Base-by-base conservation (phyloP, 257 asterid species). In the Craterostigma plantagineum region DNA sequence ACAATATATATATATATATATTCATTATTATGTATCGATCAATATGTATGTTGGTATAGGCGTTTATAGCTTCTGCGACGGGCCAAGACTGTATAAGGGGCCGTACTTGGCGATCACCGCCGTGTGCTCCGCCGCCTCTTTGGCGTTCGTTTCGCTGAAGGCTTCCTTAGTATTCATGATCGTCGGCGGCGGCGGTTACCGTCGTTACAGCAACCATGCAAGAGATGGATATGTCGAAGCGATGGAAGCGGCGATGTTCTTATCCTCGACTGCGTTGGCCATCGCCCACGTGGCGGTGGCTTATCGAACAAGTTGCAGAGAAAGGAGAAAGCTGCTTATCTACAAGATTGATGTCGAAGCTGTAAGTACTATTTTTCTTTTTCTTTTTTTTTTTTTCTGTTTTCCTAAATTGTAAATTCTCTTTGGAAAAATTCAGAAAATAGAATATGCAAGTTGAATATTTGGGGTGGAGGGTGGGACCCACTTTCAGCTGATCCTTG, bases 21-120 rank as follows among this genome's bases (percentile, higher is more conserved):
- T n/a, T n/a, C n/a, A n/a, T n/a, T n/a, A n/a, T n/a, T n/a, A n/a
- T n/a, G n/a, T n/a, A n/a, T n/a, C n/a, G n/a, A n/a, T n/a, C n/a
- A n/a, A n/a, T n/a, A n/a, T n/a, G n/a, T n/a, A n/a, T n/a, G n/a
- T n/a, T n/a, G n/a, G n/a, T n/a, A n/a, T n/a, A 90, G 98, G 93
- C 45, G 95, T 90, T 17, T 90, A 90, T 42, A 68, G 98, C 40
- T 60, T 83, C 16, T 87, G 95, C 67, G 93, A 87, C 58, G 92
- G 98, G 3, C 93, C 95, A 48, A 45, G 72, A 56, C 77, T 82
- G 35, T 82, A 93, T 34, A 61, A 78, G 38, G 92, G 98, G 37
- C 91, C 94, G 54, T 90, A 90, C 54, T 47, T 90, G 69, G 70
- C 77, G 48, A 69, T 75, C 47, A 77, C 92, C 9, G 69, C 92